Conservation (phyloP, 345 rosid species). For the Anastatica hierochuntica region DNA sequence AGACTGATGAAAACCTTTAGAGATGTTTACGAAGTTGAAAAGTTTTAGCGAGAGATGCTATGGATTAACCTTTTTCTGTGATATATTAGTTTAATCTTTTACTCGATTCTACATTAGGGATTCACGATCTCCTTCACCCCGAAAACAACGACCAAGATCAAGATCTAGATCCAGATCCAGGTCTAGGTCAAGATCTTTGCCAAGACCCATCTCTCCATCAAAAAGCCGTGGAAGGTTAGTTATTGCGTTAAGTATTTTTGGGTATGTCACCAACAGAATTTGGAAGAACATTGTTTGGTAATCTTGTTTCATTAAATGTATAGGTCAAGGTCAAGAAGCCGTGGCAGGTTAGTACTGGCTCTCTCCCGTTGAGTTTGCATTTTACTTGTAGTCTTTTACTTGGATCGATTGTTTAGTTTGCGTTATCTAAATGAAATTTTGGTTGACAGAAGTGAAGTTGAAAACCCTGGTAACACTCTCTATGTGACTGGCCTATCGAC, state of each 20-base stretch:
- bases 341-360: constrained; percentile 50
- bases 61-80: no score
- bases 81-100: neutral
- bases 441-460: constrained; percentile 33
- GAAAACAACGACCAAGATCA: constrained; percentile 44
- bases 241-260: neutral
- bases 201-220: constrained; percentile 61
- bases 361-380: neutral
- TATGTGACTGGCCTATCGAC: constrained; percentile 95
- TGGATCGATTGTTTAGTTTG: neutral
- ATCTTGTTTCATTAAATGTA: constrained; percentile 14
- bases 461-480: constrained; percentile 73
- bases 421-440: neutral
- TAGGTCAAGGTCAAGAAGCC: constrained; percentile 80
- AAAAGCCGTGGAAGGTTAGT: constrained; percentile 81
- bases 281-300: neutral
- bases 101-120: constrained; percentile 45
- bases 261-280: neutral
- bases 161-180: constrained; percentile 42
- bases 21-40: no score
- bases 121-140: constrained; percentile 62
- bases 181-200: constrained; percentile 51
- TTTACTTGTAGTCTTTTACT: no score
- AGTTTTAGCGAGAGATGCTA: no score
- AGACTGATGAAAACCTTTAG: no score